Conservation (phyloP, 2,329 filamentous ascomycete species). For the Beauveria asiatica region DNA sequence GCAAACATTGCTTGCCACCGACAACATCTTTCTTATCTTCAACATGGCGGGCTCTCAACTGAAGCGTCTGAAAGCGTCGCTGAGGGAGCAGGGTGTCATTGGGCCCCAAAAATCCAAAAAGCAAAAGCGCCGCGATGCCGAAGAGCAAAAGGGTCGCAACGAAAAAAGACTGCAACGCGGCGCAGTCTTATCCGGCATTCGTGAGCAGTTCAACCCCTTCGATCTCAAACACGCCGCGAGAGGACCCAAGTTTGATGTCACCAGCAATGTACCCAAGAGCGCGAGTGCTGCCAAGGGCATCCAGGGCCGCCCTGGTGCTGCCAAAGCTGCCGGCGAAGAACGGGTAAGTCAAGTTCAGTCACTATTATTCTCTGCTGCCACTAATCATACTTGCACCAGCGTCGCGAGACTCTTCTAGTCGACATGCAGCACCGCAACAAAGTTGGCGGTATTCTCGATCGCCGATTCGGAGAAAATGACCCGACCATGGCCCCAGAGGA, state of each 20-base stretch:
- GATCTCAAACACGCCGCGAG: constrained; percentile 76
- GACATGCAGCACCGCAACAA: constrained; percentile 88
- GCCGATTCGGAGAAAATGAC: constrained; percentile 92
- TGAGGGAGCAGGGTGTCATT: constrained; percentile 81
- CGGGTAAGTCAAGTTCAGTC: constrained; percentile 41
- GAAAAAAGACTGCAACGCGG: constrained; percentile 71
- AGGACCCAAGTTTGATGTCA: constrained; percentile 78
- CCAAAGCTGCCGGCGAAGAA: constrained; percentile 81
- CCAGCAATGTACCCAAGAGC: constrained; percentile 51
- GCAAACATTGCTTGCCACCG: not conserved
- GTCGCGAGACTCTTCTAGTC: constrained; percentile 73
- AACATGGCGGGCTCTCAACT: constrained; percentile 90
- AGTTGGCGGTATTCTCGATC: constrained; percentile 84
- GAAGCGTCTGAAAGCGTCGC: constrained; percentile 86
- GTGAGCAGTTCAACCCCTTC: constrained; percentile 96
- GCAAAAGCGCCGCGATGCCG: constrained; percentile 68
- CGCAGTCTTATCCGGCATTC: constrained; percentile 73
- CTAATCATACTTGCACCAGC: constrained; percentile 32
- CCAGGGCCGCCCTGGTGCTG: constrained; percentile 69
- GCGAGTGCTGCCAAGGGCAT: constrained; percentile 48
- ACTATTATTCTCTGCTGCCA: not conserved
- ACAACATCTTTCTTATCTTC: not conserved
- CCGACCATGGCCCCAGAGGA: constrained; percentile 90
- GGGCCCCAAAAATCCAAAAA: constrained; percentile 94
- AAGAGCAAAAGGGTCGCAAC: constrained; percentile 53